Conservation (phyloP, 768 basidiomycete genomes). For the Suillus hirtellus region DNA sequence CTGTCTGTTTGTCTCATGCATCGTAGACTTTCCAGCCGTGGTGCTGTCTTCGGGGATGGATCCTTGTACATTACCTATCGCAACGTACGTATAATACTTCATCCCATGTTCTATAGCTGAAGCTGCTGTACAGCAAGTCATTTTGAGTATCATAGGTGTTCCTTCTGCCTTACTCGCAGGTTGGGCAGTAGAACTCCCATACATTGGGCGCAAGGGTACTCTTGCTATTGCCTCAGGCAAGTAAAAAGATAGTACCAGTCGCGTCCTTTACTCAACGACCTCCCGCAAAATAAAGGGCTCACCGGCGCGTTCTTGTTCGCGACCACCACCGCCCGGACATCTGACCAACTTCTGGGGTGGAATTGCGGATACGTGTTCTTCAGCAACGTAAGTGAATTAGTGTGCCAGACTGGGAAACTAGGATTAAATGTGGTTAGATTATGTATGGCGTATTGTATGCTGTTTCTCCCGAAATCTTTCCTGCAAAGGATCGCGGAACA, state of each 20-base stretch:
- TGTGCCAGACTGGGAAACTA: neutral
- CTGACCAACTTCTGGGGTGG: conserved; percentile 71
- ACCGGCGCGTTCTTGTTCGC: conserved; percentile 76
- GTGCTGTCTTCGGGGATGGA: conserved; percentile 68
- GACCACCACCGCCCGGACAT: conserved; percentile 72
- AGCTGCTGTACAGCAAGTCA: conserved; percentile 53
- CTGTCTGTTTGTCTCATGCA: neutral
- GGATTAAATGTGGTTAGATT: conserved; percentile 37
- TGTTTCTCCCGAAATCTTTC: conserved; percentile 68
- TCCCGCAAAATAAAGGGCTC: conserved; percentile 53
- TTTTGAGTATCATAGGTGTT: conserved; percentile 65
- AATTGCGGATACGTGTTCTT: conserved; percentile 75
- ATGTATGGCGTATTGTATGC: conserved; percentile 81
- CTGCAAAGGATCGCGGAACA: conserved; percentile 71
- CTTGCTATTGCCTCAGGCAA: conserved; percentile 62
- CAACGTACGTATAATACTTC: conserved; percentile 43
- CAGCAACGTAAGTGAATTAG: conserved; percentile 47
- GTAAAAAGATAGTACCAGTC: conserved; percentile 29
- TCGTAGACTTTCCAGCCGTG: conserved; percentile 58
- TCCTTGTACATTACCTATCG: conserved; percentile 72
- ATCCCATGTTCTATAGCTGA: neutral
- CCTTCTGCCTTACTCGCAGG: conserved; percentile 75
- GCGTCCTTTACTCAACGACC: conserved; percentile 44
- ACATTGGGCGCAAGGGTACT: conserved; percentile 66
- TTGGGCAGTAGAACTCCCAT: conserved; percentile 64